Base-by-base conservation (phyloP, 768 basidiomycete species). In the Pleurotus djamor region DNA sequence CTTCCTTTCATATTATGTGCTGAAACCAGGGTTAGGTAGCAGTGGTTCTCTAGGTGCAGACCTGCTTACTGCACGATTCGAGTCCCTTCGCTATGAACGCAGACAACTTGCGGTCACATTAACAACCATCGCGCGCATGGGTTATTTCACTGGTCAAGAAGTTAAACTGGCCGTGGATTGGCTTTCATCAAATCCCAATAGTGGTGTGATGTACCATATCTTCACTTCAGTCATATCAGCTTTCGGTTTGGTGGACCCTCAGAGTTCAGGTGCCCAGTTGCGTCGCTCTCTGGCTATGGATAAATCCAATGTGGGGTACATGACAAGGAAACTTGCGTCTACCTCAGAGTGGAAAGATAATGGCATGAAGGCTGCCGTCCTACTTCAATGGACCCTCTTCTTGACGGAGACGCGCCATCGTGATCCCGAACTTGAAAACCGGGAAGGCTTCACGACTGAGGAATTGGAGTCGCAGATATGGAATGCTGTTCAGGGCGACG, bases 381-480 rank as follows among this genome's bases (percentile, higher is more conserved):
- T 89, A n/a, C 79, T 97, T 41, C 92, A 92, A 67, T 96, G 93
- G 92, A 89, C 93, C 0, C 78, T 96, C 59, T 92, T 93, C 70
- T 76, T 94, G 63, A 87, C 92, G 1, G 87, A 92, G 62, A 81
- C 85, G 5, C 80, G 92, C 28, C 86, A 89, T 67, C 81, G 83
- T 16, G 85, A 92, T 64, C 74, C 84, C 1, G 77, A 80, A 4
- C 71, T 94, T 38, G 88, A 91, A 64, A 79, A 83, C 64, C 77
- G 79, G 34, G 78, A 76, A 5, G 91, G 86, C 2, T 89, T 87
- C 72, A 85, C 79, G 61, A 87, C 91, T 1, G 90, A 92, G 55
- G 86, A 90, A 57, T 79, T 96, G 44, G 93, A 96, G 70, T 83
- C 81, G 1, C 87, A 91, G 60, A 85, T 94, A 17, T 89, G 88